A percentile compares a stretch with the other conserved stretches of the same genome.
phyloP scores from a whole-genome alignment of 768 basidiomycete species.

The Jaapia argillacea region DNA sequence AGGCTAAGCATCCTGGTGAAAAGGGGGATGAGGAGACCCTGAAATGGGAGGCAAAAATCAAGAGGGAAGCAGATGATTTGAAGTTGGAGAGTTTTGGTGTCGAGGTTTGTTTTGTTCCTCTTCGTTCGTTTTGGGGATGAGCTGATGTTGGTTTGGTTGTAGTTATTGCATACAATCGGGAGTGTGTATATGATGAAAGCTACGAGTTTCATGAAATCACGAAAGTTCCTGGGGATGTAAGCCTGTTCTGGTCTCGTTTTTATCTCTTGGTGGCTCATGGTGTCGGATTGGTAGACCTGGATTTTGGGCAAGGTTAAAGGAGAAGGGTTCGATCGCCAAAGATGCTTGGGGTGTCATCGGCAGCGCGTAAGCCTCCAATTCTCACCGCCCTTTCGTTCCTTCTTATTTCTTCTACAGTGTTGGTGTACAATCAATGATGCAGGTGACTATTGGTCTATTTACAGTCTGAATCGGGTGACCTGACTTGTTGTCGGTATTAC shows the following conservation, averaged over 20 bases:
- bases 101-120: constrained; percentile 44
- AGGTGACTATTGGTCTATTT: constrained; percentile 11
- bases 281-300: constrained; percentile 44
- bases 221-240: constrained; percentile 84
- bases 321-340: constrained; percentile 87
- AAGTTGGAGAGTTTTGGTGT: constrained; percentile 97
- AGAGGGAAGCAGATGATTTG: constrained; percentile 83
- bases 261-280: constrained; percentile 3
- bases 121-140: background rate
- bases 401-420: constrained; percentile 26
- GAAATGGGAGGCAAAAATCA: constrained; percentile 68
- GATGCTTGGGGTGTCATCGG: constrained; percentile 97
- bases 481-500: too few relatives aligned
- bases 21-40: constrained; percentile 77
- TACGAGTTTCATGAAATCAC: constrained; percentile 82
- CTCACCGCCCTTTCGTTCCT: constrained; percentile 3
- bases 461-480: constrained; percentile 10
- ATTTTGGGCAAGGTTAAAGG: constrained; percentile 90
- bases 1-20: constrained; percentile 75
- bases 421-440: constrained; percentile 71
- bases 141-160: background rate
- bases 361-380: constrained; percentile 62
- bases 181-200: constrained; percentile 91
- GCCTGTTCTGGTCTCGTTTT: constrained; percentile 17
- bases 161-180: constrained; percentile 87